Percentiles rank a stretch among this genome's conserved stretches.
phyloP scores from a whole-genome alignment of 1,284 basidiomycete species.

The Ceratobasidium sp. region DNA sequence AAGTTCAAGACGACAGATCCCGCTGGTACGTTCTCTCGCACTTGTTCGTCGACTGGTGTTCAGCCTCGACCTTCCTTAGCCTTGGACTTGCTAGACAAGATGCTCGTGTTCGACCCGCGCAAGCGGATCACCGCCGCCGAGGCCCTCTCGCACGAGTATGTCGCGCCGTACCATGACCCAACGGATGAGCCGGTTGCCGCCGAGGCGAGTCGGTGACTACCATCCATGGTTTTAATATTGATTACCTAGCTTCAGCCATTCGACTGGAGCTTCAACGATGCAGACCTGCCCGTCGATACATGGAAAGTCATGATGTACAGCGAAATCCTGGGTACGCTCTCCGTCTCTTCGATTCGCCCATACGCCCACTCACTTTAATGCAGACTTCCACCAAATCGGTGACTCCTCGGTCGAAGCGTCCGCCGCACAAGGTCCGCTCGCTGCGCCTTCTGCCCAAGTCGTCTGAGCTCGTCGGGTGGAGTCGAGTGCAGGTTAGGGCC shows the following conservation, averaged over 20 bases:
- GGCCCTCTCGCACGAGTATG: slow-evolving; percentile 92
- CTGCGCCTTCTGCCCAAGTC: slow-evolving; percentile 26
- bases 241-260: slow-evolving; percentile 62
- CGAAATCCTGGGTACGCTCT: slow-evolving; percentile 82
- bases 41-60: background rate
- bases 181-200: slow-evolving; percentile 95
- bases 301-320: slow-evolving; percentile 99
- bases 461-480: slow-evolving; percentile 6
- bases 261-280: slow-evolving; percentile 99
- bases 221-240: background rate
- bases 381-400: slow-evolving; percentile 59
- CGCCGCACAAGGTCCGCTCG: slow-evolving; percentile 15
- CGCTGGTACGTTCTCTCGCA: slow-evolving; percentile 61
- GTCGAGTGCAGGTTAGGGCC: background rate
- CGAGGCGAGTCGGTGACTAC: slow-evolving; percentile 55
- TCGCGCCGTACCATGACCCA: slow-evolving; percentile 97
- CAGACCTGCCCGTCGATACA: slow-evolving; percentile 97
- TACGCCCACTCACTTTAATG: background rate
- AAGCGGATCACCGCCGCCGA: slow-evolving; percentile 95
- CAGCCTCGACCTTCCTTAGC: slow-evolving; percentile 58
- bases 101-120: slow-evolving; percentile 98
- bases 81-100: slow-evolving; percentile 95
- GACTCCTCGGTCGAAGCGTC: slow-evolving; percentile 46
- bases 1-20: slow-evolving; percentile 92
- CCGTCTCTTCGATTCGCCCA: background rate